phyloP scores from a whole-genome alignment of 2,329 filamentous ascomycete genomes.

The Alternaria novae-zelandiae region DNA sequence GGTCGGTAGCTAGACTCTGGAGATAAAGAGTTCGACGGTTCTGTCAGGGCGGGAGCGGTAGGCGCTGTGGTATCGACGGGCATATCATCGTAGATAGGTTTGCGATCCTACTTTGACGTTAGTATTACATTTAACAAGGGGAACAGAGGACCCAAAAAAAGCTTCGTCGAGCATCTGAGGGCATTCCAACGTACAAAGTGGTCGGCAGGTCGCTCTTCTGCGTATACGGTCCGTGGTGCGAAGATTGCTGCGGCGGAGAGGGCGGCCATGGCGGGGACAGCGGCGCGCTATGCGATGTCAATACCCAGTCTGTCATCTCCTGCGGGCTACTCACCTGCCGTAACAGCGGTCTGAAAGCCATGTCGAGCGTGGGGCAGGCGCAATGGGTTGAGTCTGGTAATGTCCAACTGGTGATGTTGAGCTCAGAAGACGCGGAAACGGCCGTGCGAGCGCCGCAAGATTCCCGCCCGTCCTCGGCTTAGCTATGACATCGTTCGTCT shows the following conservation, averaged over 20 bases:
- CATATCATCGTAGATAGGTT: conserved; percentile 79
- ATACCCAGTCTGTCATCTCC: neutral
- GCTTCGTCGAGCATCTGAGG: neutral
- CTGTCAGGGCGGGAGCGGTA: conserved; percentile 44
- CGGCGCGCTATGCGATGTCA: conserved; percentile 52
- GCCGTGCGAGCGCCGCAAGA: conserved; percentile 12
- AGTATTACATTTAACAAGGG: neutral
- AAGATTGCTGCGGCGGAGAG: conserved; percentile 55
- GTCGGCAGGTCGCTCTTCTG: conserved; percentile 51
- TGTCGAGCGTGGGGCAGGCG: conserved; percentile 42
- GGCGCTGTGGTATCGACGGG: conserved; percentile 49
- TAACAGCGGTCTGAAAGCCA: conserved; percentile 61
- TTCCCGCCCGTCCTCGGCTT: conserved; percentile 21
- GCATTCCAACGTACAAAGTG: conserved; percentile 21
- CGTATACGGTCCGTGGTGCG: conserved; percentile 55
- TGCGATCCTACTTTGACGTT: conserved; percentile 42
- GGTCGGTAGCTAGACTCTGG: conserved; percentile 54
- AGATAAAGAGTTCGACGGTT: conserved; percentile 39
- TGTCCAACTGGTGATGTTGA: conserved; percentile 29
- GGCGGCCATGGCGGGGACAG: conserved; percentile 56
- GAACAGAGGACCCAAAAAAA: neutral
- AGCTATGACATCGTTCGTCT: conserved; percentile 22
- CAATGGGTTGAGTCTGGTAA: conserved; percentile 41
- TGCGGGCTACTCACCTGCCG: conserved; percentile 55
- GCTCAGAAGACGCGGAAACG: conserved; percentile 19